Evolutionary conservation across 2,329 filamentous ascomycete species (phyloP).

Genomic region (Aurifilum marmelostoma): DNA sequence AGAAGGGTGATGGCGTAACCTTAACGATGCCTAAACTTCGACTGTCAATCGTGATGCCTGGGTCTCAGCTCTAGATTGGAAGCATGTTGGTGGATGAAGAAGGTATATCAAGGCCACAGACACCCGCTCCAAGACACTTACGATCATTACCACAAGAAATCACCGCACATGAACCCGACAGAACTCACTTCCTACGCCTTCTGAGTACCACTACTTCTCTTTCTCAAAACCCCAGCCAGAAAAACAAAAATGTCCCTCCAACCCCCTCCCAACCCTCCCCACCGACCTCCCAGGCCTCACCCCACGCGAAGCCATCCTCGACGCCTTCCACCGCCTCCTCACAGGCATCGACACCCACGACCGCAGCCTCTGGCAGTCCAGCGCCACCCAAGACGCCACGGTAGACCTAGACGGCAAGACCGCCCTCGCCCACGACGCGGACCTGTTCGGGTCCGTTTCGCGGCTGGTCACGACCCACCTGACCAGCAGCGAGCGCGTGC

Average conservation of each 20-base stretch:
- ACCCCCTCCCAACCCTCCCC: slow-evolving; percentile 15
- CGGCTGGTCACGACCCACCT: slow-evolving; percentile 34
- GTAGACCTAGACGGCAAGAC: slow-evolving; percentile 31
- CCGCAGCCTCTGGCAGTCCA: slow-evolving; percentile 37
- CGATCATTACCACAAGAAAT: not conserved
- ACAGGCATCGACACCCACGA: slow-evolving; percentile 36
- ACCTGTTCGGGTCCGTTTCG: slow-evolving; percentile 30
- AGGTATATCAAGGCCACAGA: not conserved
- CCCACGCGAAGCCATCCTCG: slow-evolving; percentile 38
- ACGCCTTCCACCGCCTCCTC: slow-evolving; percentile 38
- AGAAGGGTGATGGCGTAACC: not conserved
- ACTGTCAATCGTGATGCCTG: not conserved
- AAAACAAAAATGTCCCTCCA: not conserved
- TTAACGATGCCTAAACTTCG: not conserved
- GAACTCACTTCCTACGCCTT: not conserved
- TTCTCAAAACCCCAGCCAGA: not conserved
- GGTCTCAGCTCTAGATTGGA: not conserved
- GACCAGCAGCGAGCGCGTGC: slow-evolving; percentile 16
- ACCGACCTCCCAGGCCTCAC: slow-evolving; percentile 30
- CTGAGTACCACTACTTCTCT: no score
- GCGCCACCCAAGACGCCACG: slow-evolving; percentile 32
- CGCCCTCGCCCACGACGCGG: slow-evolving; percentile 29
- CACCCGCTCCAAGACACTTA: not conserved
- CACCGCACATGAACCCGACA: not conserved
- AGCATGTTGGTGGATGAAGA: not conserved